Evolutionary conservation across 2,329 filamentous ascomycete genomes (phyloP).

Genomic region (Macrophomina tecta): DNA sequence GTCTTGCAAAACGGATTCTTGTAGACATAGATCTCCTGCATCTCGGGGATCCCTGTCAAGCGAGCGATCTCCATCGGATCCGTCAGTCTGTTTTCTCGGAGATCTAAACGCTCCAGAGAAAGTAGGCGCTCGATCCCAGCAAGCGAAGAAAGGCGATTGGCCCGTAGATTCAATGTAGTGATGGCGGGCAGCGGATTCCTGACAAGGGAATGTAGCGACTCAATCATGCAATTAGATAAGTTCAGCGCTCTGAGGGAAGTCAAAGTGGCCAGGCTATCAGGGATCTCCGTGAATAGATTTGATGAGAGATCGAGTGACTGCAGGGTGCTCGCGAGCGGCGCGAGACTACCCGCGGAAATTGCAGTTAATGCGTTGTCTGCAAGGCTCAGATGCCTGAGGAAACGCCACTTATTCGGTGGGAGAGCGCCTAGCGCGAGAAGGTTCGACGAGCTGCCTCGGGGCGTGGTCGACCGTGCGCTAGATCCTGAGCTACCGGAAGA

Average conservation of each 20-base stretch:
- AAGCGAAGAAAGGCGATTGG: conserved; percentile 84
- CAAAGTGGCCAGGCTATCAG: conserved; percentile 84
- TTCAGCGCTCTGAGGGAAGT: conserved; percentile 91
- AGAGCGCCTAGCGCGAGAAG: conserved; percentile 73
- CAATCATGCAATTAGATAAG: conserved; percentile 96
- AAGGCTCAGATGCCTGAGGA: conserved; percentile 87
- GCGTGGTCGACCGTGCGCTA: conserved; percentile 62
- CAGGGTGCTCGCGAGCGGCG: conserved; percentile 83
- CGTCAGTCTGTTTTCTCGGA: conserved; percentile 88
- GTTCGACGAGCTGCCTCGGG: conserved; percentile 76
- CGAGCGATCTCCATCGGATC: conserved; percentile 91
- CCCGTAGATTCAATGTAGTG: conserved; percentile 87
- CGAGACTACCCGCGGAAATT: conserved; percentile 75
- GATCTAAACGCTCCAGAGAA: conserved; percentile 86
- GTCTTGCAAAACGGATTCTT: conserved; percentile 92
- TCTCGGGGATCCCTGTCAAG: conserved; percentile 86
- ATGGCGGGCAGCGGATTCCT: conserved; percentile 90
- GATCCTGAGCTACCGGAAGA: conserved; percentile 96
- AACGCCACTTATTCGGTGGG: conserved; percentile 90
- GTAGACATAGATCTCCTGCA: conserved; percentile 89
- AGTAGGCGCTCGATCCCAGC: conserved; percentile 88
- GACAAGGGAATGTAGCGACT: conserved; percentile 84
- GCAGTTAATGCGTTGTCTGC: conserved; percentile 89
- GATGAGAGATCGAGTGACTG: conserved; percentile 91
- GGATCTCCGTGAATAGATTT: conserved; percentile 93